Evolutionary conservation across 1,284 basidiomycete species (phyloP).

Genomic region (Hortiboletus rubellus): DNA sequence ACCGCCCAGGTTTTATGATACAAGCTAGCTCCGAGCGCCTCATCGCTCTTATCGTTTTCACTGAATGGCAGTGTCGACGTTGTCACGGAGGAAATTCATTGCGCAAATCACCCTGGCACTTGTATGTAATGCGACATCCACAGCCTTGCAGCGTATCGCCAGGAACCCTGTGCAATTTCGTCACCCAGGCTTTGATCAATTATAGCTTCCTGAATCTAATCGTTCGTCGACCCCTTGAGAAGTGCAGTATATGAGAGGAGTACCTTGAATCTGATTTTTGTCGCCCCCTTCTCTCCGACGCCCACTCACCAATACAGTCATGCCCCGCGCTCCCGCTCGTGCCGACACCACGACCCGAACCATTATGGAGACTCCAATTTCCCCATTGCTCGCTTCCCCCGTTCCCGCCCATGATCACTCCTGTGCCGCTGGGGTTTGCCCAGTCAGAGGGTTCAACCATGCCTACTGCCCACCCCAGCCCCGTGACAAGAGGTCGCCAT

Average conservation of each 20-base stretch:
- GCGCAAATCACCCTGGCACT: not conserved
- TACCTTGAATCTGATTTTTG: not conserved
- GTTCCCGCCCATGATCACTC: slow-evolving; percentile 23
- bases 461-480: slow-evolving; percentile 29
- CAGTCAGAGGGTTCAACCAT: slow-evolving; percentile 20
- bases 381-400: slow-evolving; percentile 15
- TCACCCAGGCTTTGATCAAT: not conserved
- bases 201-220: not conserved
- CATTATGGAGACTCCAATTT: slow-evolving; percentile 4
- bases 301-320: not conserved
- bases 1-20: not conserved
- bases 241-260: slow-evolving; percentile 7
- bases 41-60: not conserved
- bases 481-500: slow-evolving; percentile 42
- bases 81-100: no score
- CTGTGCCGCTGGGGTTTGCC: slow-evolving; percentile 22
- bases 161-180: not conserved
- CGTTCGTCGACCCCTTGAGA: not conserved
- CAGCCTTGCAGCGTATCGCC: not conserved
- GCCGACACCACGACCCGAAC: not conserved
- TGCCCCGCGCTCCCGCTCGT: slow-evolving; percentile 1
- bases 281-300: not conserved
- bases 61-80: not conserved
- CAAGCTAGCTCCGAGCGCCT: not conserved
- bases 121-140: not conserved